Evolutionary conservation across 140 eudicot genomes (phyloP).

Genomic region (Stevia rebaudiana): DNA sequence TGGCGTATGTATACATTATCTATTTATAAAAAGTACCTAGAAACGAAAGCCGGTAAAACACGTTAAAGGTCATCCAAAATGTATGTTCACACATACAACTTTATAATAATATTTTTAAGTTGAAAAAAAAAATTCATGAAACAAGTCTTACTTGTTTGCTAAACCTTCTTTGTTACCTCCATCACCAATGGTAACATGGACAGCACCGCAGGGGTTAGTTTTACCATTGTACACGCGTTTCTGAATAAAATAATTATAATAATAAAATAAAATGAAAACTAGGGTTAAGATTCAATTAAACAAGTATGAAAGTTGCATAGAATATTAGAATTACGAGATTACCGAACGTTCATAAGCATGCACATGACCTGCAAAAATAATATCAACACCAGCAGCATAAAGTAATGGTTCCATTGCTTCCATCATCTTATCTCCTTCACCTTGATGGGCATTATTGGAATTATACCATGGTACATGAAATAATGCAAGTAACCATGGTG

Average conservation of each 20-base stretch:
- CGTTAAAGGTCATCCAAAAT: neutral
- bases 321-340: conserved; percentile 30
- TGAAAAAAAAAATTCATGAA: no score
- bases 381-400: conserved; percentile 88
- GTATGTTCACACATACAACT: no score
- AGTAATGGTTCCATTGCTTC: conserved; percentile 79
- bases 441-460: conserved; percentile 80
- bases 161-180: conserved; percentile 97
- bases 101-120: no score
- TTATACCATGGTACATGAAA: conserved; percentile 98
- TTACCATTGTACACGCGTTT: conserved; percentile 69
- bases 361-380: conserved; percentile 86
- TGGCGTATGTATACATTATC: neutral
- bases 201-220: conserved; percentile 83
- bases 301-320: neutral
- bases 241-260: conserved; percentile 29
- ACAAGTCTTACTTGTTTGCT: conserved; percentile 54
- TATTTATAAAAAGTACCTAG: no score
- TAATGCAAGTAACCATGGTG: conserved; percentile 86
- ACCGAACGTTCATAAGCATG: conserved; percentile 99
- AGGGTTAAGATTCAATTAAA: neutral
- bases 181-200: conserved; percentile 92
- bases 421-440: conserved; percentile 88
- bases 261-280: neutral
- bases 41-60: neutral